Base-by-base conservation (phyloP, 345 rosid genomes). In the Lumnitzera racemosa region DNA sequence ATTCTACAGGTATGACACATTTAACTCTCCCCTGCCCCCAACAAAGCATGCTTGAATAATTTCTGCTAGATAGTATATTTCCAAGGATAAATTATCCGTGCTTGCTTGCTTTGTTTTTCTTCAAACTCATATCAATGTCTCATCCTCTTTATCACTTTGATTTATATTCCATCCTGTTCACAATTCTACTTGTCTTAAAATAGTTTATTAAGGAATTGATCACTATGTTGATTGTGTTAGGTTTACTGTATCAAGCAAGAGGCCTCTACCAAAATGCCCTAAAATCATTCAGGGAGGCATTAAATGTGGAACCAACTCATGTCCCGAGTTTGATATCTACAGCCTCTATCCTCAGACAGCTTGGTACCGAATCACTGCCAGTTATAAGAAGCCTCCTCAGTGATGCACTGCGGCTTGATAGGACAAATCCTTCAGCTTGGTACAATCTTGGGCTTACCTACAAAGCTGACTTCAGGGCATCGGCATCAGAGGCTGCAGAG, bases 241-340 rank as follows among this genome's bases (percentile, higher is more conserved):
- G 90, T 53, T 36, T 76, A 48, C 73, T 83, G 0, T 61, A 69
- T 25, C 78, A 83, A 66, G 74, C 69, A 10, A 80, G 64, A 68
- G 88, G 90, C 50, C 74, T 36, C 9, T 67, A 53, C 59, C 69
- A 66, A 58, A 88, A 81, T 56, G 90, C 94, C 16, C 58, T 87
- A 51, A 58, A 51, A 25, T 75, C 81, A 15, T 86, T 69, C 66
- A 51, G 49, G 64, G 71, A 77, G 2, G 90, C 87, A 29, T 67
- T 87, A 46, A 84, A 78, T 24, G 65, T 80, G 4, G 84, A 81
- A 17, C 80, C 90, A 3, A 43, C 60, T 16, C 84, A 81, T 47
- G 94, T 83, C 58, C 80, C 85, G 9, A 83, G 90, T 74, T 60
- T 77, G 70, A 65, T 87, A 48, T 78, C 86, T 13, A 72, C 75